Percentiles rank a stretch among this genome's conserved stretches.
phyloP scores from a whole-genome alignment of 1,284 basidiomycete species.

The Cryptococcus sp. region DNA sequence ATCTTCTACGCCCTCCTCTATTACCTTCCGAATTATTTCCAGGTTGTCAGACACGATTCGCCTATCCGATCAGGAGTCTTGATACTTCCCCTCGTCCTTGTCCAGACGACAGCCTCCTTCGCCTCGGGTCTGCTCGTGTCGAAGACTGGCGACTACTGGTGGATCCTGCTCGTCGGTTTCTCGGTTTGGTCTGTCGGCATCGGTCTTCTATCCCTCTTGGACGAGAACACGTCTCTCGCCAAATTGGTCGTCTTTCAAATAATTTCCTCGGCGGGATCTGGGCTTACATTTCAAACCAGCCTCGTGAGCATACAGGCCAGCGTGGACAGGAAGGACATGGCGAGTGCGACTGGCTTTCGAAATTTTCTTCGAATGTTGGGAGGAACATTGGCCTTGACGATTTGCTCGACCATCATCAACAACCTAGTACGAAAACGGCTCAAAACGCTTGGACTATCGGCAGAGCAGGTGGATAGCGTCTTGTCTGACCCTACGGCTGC shows the following conservation, averaged over 20 bases:
- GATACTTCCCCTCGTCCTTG: constrained; percentile 60
- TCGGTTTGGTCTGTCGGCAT: constrained; percentile 63
- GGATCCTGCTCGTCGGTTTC: constrained; percentile 62
- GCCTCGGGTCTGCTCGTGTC: constrained; percentile 56
- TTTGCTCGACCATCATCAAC: constrained; percentile 28
- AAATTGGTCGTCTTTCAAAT: constrained; percentile 63
- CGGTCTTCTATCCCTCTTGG: constrained; percentile 62
- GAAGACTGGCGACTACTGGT: constrained; percentile 60
- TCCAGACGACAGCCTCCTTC: constrained; percentile 54
- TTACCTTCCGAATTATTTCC: constrained; percentile 67
- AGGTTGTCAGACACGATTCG: constrained; percentile 60
- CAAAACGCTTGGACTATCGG: neutral
- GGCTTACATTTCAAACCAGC: constrained; percentile 42
- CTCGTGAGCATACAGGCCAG: constrained; percentile 54
- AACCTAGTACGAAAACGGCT: constrained; percentile 30
- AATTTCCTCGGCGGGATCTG: constrained; percentile 58
- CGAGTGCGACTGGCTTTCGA: constrained; percentile 35
- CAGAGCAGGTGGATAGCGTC: constrained; percentile 11
- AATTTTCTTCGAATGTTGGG: constrained; percentile 43
- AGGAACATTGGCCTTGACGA: constrained; percentile 29
- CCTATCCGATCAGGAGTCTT: constrained; percentile 60
- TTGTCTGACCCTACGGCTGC: constrained; percentile 32
- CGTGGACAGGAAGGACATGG: constrained; percentile 40
- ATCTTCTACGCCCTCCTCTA: constrained; percentile 36
- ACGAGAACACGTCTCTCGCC: constrained; percentile 51